Base-by-base conservation (phyloP, 495 filamentous ascomycete species). In the Daldinia bambusicola region DNA sequence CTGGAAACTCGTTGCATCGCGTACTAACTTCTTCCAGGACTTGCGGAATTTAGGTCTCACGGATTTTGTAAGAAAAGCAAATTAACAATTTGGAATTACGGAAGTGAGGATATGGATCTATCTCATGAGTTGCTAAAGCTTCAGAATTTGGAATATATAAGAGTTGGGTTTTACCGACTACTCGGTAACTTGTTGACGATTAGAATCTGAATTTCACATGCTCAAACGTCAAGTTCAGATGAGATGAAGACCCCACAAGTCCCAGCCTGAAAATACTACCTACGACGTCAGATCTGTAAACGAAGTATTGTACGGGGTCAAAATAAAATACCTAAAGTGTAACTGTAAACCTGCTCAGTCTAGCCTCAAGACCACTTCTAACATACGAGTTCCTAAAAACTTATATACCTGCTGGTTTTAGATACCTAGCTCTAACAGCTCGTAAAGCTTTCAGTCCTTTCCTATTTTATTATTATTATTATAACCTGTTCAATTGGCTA, bases 401-500 rank as follows among this genome's bases (percentile, higher is more conserved):
- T 32, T 53, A 32, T 13, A 26, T 9, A 4, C 26, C 50, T 53
- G 13, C 26, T 53, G 10, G 22, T 30, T 52, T 52, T 14, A 14
- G 12, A 31, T 4, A 16, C 22, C 13, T 53, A 16, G 50, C 13
- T 53, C 30, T 31, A 32, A 53, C 22, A 53, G 14, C 13, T 16
- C 26, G 50, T 32, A 10, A 22, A 14, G 30, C 26, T 53, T 32
- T 3, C 22, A 53, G 50, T 31, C 50, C 50, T 32, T 53, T 32
- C 3, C 3, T 26, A 1, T 26, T 26, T 3, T 26, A 1, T 26
- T 26, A 26, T 26, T 53, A 53, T 32, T 32, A 53, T 32, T 53
- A 48, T 48, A 48, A 48, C 20, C 7, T 48, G n/a, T 26, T 53
- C 22, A 32, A 53, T 53, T 32, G 22, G 50, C 50, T 26, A 32